Percentiles rank a stretch among this genome's conserved stretches.
Evolutionary conservation across 495 filamentous ascomycete genomes (phyloP).

Genomic region (Amorphotheca resinae): DNA sequence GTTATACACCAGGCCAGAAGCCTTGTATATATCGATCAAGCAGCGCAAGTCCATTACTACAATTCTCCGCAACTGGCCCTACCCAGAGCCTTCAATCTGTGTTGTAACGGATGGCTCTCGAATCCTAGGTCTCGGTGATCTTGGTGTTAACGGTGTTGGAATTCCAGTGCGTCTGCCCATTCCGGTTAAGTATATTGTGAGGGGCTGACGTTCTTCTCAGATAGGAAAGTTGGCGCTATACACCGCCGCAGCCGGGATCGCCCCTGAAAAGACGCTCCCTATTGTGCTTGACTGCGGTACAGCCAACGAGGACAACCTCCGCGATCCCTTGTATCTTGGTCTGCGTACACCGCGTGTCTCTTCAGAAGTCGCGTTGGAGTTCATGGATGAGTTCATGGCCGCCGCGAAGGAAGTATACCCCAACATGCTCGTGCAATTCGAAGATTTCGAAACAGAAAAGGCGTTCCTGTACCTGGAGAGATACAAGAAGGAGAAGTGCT

Average conservation of each 20-base stretch:
- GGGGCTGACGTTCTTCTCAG: conserved; percentile 19
- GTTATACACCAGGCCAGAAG: conserved; percentile 91
- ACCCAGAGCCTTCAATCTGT: conserved; percentile 80
- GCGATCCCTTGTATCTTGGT: conserved; percentile 91
- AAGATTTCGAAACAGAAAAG: conserved; percentile 89
- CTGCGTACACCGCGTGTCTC: conserved; percentile 70
- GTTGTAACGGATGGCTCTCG: conserved; percentile 95
- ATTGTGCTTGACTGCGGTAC: conserved; percentile 89
- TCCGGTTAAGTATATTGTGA: conserved; percentile 3
- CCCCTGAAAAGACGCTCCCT: conserved; percentile 82
- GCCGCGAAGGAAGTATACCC: conserved; percentile 81
- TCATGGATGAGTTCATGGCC: conserved; percentile 95
- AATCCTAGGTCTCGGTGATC: conserved; percentile 89
- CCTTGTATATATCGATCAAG: conserved; percentile 83
- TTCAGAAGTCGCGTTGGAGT: conserved; percentile 74
- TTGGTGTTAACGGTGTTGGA: conserved; percentile 95
- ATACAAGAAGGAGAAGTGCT: conserved; percentile 77
- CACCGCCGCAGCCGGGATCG: conserved; percentile 91
- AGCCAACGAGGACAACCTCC: conserved; percentile 73
- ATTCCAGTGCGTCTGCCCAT: conserved; percentile 62
- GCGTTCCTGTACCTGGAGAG: conserved; percentile 89
- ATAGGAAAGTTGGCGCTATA: conserved; percentile 86
- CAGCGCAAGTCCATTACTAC: conserved; percentile 73
- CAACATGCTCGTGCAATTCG: conserved; percentile 91
- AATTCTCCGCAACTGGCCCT: conserved; percentile 83